These are phyloP conservation scores for Platismatia glauca DNA, from an alignment of 495 filamentous ascomycete genomes.

Conservation along the genomic window DNA sequence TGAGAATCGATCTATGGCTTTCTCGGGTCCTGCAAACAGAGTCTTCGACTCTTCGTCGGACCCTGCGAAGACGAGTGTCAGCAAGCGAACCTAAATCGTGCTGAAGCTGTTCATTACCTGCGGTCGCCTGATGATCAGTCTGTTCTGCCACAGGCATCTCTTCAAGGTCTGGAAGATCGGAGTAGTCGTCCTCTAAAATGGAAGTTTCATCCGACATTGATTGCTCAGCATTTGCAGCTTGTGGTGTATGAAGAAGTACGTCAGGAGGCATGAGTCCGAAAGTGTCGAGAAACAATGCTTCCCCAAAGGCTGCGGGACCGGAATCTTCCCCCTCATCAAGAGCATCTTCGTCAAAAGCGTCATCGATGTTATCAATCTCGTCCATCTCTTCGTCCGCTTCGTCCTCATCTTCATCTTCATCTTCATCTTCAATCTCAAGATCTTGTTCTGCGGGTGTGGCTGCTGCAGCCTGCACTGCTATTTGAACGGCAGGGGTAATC, in stretches of 20 bases:
- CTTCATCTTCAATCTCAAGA: not conserved
- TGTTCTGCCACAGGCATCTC: not conserved
- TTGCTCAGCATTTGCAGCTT: not conserved
- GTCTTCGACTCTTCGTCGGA: not conserved
- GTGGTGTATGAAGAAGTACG: not conserved
- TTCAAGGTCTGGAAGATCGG: not conserved
- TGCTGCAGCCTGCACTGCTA: not conserved
- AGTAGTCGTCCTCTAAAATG: not conserved
- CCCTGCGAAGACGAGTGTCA: not conserved
- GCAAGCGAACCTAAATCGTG: not conserved
- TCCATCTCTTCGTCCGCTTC: not conserved
- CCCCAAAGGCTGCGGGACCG: conserved; percentile 3
- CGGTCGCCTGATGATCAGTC: not conserved
- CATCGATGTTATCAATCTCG: conserved; percentile 21
- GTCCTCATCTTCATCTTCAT: too few relatives aligned
- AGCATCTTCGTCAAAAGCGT: conserved; percentile 25
- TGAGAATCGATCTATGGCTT: not conserved
- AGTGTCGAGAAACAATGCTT: not conserved
- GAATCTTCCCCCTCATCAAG: conserved; percentile 16
- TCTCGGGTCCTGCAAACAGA: not conserved
- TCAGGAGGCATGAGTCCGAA: not conserved
- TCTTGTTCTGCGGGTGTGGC: not conserved
- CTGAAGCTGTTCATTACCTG: not conserved
- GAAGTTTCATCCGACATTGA: not conserved
- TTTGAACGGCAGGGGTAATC: not conserved